Conservation (phyloP, 352 stramenopile species). For the Globisporangium nagaii region DNA sequence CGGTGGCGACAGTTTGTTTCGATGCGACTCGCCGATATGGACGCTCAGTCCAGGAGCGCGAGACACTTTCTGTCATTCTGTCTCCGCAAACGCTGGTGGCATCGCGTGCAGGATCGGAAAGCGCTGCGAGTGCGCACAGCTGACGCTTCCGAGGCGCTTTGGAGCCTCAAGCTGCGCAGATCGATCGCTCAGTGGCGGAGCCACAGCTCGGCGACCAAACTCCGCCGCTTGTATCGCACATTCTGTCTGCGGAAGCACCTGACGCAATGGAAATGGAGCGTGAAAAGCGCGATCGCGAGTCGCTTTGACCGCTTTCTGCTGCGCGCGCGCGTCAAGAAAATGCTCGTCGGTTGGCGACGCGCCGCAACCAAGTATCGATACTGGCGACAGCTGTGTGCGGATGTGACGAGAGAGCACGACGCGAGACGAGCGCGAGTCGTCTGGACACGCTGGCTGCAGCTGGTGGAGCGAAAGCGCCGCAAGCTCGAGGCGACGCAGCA, state of each 20-base stretch:
- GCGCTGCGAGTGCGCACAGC: slow-evolving; percentile 1
- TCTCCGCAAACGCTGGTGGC: slow-evolving; percentile 20
- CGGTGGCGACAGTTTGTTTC: slow-evolving; percentile 16
- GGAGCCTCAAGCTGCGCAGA: slow-evolving; percentile 7
- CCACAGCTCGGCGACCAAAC: neutral
- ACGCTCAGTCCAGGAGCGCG: slow-evolving; percentile 1
- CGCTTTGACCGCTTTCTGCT: slow-evolving; percentile 26
- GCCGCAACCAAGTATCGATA: slow-evolving; percentile 14
- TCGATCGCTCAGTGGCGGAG: slow-evolving; percentile 20
- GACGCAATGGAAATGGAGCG: slow-evolving; percentile 21
- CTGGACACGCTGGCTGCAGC: slow-evolving; percentile 19
- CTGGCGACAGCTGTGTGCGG: slow-evolving; percentile 20
- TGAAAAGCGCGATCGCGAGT: slow-evolving; percentile 21
- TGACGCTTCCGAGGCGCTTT: slow-evolving; percentile 7
- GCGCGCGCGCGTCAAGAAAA: slow-evolving; percentile 17
- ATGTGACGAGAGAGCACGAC: slow-evolving; percentile 5
- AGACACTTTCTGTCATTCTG: slow-evolving; percentile 15
- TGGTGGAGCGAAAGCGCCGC: slow-evolving; percentile 7
- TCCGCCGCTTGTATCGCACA: slow-evolving; percentile 11
- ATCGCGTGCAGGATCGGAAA: slow-evolving; percentile 4
- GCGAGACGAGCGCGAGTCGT: neutral
- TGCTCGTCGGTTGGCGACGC: slow-evolving; percentile 20
- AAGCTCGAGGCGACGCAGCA: neutral
- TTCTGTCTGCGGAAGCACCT: slow-evolving; percentile 43
- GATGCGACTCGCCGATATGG: slow-evolving; percentile 4